These are phyloP conservation scores for Hymenoscyphus infarciens DNA, from an alignment of 2,329 filamentous ascomycete genomes.

Conservation along the genomic window DNA sequence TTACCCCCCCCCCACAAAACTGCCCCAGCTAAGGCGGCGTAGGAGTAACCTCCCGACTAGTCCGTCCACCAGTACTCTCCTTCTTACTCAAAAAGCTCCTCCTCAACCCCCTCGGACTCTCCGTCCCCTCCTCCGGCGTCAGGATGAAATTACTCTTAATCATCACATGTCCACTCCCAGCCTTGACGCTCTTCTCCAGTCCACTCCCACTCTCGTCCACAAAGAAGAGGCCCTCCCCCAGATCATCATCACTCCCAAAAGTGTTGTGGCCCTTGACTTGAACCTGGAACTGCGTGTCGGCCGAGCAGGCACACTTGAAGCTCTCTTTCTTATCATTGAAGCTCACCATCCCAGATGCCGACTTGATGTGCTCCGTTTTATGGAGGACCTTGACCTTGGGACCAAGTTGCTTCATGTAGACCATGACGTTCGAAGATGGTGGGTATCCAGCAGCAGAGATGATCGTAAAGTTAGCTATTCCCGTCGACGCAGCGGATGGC, in stretches of 20 bases:
- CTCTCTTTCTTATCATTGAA: constrained; percentile 66
- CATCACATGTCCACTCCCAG: constrained; percentile 69
- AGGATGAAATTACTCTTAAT: constrained; percentile 69
- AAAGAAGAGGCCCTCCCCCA: constrained; percentile 86
- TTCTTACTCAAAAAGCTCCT: constrained; percentile 55
- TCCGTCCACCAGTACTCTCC: constrained; percentile 35
- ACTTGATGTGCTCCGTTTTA: constrained; percentile 90
- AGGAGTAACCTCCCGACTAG: constrained; percentile 44
- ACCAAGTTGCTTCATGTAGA: constrained; percentile 64
- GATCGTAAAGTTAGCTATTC: constrained; percentile 76
- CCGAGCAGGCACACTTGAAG: constrained; percentile 72
- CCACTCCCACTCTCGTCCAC: constrained; percentile 74
- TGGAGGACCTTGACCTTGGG: constrained; percentile 74
- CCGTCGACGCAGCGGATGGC: constrained; percentile 53
- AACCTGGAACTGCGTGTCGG: constrained; percentile 83
- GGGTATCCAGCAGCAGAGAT: constrained; percentile 77
- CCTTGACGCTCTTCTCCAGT: constrained; percentile 68
- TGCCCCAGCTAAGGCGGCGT: constrained; percentile 15
- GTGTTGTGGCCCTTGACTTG: constrained; percentile 81
- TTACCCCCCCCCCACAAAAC: not conserved
- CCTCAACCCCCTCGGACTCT: constrained; percentile 46
- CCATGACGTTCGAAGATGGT: constrained; percentile 71
- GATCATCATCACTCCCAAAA: constrained; percentile 76
- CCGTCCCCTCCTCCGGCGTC: constrained; percentile 38
- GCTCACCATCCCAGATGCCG: constrained; percentile 58